phyloP scores from a whole-genome alignment of 2,329 filamentous ascomycete species.

The Paracamarosporium sp. region DNA sequence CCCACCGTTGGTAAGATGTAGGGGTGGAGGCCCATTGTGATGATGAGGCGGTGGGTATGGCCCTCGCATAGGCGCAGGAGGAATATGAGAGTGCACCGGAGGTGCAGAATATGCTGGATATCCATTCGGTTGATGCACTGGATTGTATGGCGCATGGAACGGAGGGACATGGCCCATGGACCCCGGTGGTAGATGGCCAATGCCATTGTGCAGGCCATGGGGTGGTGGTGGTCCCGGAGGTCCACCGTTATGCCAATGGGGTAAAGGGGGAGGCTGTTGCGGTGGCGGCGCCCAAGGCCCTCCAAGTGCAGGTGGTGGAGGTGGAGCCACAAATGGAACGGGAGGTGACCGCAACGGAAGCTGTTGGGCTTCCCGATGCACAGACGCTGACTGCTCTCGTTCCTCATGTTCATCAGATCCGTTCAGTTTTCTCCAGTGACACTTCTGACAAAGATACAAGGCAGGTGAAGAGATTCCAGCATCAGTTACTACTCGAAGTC shows the following conservation, averaged over 20 bases:
- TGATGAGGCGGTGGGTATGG: conserved; percentile 32
- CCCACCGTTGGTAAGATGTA: conserved; percentile 40
- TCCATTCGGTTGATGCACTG: conserved; percentile 38
- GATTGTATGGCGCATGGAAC: conserved; percentile 40
- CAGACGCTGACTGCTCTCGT: conserved; percentile 35
- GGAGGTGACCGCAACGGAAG: conserved; percentile 42
- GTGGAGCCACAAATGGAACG: conserved; percentile 29
- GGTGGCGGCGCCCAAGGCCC: conserved; percentile 13
- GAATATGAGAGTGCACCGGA: conserved; percentile 37
- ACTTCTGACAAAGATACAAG: conserved; percentile 56
- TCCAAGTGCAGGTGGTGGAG: conserved; percentile 23
- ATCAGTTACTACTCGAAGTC: conserved; percentile 32
- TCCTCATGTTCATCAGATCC: conserved; percentile 38
- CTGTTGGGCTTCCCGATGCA: conserved; percentile 41
- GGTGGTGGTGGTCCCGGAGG: conserved; percentile 29
- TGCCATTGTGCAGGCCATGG: conserved; percentile 38
- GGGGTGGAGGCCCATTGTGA: conserved; percentile 35
- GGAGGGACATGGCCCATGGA: conserved; percentile 34
- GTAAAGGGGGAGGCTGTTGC: conserved; percentile 36
- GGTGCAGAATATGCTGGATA: conserved; percentile 41
- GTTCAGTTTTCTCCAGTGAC: conserved; percentile 54
- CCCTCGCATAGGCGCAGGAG: conserved; percentile 32
- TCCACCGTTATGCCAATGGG: conserved; percentile 38
- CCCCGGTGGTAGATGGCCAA: conserved; percentile 33
- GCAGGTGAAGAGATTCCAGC: conserved; percentile 15